These are phyloP conservation scores for Phyllosticta citrichinensis DNA, from an alignment of 2,329 filamentous ascomycete genomes.

Conservation along the genomic window DNA sequence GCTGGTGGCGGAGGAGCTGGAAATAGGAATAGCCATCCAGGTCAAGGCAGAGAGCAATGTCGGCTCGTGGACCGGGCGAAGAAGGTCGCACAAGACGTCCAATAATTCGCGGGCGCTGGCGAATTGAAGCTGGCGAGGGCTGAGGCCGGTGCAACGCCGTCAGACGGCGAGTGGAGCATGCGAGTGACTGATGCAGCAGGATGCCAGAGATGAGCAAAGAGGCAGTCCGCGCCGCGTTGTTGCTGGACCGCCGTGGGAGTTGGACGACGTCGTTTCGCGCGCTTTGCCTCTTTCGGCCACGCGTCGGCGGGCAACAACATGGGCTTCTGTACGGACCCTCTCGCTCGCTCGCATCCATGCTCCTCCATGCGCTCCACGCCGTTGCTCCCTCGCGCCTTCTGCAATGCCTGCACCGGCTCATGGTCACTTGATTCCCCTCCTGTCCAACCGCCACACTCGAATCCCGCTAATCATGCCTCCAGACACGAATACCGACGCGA, in stretches of 20 bases:
- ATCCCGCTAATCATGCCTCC: constrained; percentile 1
- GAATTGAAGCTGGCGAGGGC: not conserved
- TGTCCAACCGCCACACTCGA: not conserved
- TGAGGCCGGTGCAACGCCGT: not conserved
- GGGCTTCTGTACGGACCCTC: not conserved
- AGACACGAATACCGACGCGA: constrained; percentile 6
- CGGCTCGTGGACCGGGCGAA: not conserved
- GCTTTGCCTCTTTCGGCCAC: not conserved
- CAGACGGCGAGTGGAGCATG: not conserved
- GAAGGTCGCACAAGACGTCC: not conserved
- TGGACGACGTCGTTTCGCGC: not conserved
- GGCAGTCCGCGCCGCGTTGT: not conserved
- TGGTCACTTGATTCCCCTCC: not conserved
- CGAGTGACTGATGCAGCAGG: not conserved
- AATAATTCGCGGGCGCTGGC: not conserved
- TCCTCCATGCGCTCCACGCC: not conserved
- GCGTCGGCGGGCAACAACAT: not conserved
- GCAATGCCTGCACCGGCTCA: constrained; percentile 3
- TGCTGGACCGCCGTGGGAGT: not conserved
- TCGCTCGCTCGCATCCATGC: not conserved
- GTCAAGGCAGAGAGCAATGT: not conserved
- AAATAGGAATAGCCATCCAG: not conserved
- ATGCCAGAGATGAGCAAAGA: not conserved
- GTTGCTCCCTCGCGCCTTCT: not conserved
- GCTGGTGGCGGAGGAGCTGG: not conserved